Base-by-base conservation (phyloP, 306 rosid genomes). In the Carpinus fangiana region DNA sequence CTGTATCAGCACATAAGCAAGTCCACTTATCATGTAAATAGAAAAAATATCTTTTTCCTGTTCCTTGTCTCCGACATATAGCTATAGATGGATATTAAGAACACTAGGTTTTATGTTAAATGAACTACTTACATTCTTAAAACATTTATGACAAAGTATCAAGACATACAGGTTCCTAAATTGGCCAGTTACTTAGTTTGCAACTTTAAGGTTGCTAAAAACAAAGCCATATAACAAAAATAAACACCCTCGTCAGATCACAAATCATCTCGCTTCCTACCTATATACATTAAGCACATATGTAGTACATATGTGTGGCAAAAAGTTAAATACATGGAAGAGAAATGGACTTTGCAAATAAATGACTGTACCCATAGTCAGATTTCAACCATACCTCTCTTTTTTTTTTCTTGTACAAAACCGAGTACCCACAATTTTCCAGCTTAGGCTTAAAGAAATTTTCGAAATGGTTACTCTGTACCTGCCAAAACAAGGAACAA, bases 401-500 rank as follows among this genome's bases (percentile, higher is more conserved):
- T 5, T 28, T 57, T 78, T 31, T 83, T 31, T 47, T 51, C 82
- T 83, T 86, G 83, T 74, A 83, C 62, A 78, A 12, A 28, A 10
- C 83, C 0, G 67, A 66, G 72, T 86, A 86, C 36, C 87, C 87
- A 72, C 14, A 13, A 74, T 75, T 76, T 31, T 31, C 48, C 81
- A 86, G 69, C 69, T 75, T 61, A 11, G 89, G 87, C 62, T 75
- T 13, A 36, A 86, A 72, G 72, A 80, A 86, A 55, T 66, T 38
- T 74, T 80, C 80, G 34, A 83, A 75, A 75, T 83, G 87, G 41
- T 72, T 67, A 71, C 67, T 78, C 55, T 80, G 85, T 4, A 84
- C 84, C 89, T 86, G 77, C 79, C 9, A 36, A 54, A 59, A 31
- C 12, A 26, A 73, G 47, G 48, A 34, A 76, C 8, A 77, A 48